Percentiles rank a stretch among this genome's conserved stretches.
These are phyloP conservation scores for Blepharisma stoltei DNA, from an alignment of 73 alveolate species.

Conservation along the genomic window DNA sequence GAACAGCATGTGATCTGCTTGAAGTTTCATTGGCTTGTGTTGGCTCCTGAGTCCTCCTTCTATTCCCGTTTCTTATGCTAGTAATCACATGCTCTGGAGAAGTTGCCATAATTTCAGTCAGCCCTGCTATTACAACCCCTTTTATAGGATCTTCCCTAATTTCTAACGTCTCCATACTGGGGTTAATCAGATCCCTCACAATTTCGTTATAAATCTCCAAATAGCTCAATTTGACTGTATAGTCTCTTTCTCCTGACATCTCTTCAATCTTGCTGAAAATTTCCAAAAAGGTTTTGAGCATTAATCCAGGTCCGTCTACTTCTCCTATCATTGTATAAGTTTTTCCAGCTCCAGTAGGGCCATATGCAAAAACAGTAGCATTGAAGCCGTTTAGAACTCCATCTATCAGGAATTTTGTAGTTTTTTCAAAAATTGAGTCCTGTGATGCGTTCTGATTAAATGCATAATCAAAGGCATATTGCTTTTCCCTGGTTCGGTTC, in stretches of 20 bases:
- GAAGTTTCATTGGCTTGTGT: slow-evolving; percentile 98
- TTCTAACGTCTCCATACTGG: slow-evolving; percentile 69
- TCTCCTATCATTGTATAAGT: slow-evolving; percentile 98
- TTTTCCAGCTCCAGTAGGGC: slow-evolving; percentile 99
- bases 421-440: slow-evolving; percentile 79
- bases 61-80: slow-evolving; percentile 86
- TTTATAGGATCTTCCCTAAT: slow-evolving; percentile 84
- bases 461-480: slow-evolving; percentile 96
- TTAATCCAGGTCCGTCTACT: slow-evolving; percentile 83
- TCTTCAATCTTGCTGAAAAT: slow-evolving; percentile 62
- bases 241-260: slow-evolving; percentile 60
- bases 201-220: slow-evolving; percentile 71
- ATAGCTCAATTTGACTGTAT: slow-evolving; percentile 72
- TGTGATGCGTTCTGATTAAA: slow-evolving; percentile 88
- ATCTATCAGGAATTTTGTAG: slow-evolving; percentile 87
- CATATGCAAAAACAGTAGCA: slow-evolving; percentile 98
- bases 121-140: slow-evolving; percentile 81
- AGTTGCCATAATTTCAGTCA: slow-evolving; percentile 72
- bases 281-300: slow-evolving; percentile 82
- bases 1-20: slow-evolving; percentile 92
- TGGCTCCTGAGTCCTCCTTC: slow-evolving; percentile 95
- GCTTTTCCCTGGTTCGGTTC: slow-evolving; percentile 89
- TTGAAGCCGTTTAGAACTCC: slow-evolving; percentile 96
- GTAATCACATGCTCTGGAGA: slow-evolving; percentile 78
- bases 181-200: slow-evolving; percentile 79